A percentile compares a stretch with the other conserved stretches of the same genome.
These are phyloP conservation scores for Lepidopterella palustris DNA, from an alignment of 495 filamentous ascomycete genomes.

Conservation along the genomic window DNA sequence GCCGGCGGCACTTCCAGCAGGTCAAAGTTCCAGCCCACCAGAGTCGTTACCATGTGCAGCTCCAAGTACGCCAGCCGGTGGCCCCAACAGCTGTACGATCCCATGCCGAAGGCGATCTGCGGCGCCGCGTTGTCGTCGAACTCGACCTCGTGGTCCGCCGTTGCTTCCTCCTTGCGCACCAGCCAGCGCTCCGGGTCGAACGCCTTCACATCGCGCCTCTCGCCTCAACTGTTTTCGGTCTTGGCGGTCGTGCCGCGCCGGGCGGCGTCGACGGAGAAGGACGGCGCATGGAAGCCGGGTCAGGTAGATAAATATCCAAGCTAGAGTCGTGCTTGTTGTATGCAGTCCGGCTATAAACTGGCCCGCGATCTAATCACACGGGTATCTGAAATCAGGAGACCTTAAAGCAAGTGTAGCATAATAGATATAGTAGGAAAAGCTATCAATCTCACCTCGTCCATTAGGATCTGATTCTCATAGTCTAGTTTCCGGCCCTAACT, in stretches of 20 bases:
- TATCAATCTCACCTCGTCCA: background rate
- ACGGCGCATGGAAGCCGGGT: background rate
- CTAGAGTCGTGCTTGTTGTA: background rate
- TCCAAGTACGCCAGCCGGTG: slow-evolving; percentile 1
- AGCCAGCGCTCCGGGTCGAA: slow-evolving; percentile 11
- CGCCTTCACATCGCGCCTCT: background rate
- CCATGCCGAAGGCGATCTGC: background rate
- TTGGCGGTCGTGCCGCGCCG: background rate
- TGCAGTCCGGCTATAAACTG: background rate
- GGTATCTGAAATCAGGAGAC: background rate
- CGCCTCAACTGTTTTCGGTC: background rate
- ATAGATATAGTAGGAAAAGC: background rate
- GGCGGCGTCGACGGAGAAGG: background rate
- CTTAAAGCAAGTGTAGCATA: background rate
- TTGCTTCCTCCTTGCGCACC: background rate
- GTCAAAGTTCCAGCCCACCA: background rate
- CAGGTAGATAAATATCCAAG: background rate
- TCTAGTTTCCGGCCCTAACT: background rate
- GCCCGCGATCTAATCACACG: background rate
- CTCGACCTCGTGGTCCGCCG: background rate
- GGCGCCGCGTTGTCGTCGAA: slow-evolving; percentile 4
- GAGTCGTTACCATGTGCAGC: background rate
- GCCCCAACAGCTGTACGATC: slow-evolving; percentile 1
- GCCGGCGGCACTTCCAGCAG: background rate
- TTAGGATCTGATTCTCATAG: background rate